Base-by-base conservation (phyloP, 2,329 filamentous ascomycete species). In the Fusarium sp. region DNA sequence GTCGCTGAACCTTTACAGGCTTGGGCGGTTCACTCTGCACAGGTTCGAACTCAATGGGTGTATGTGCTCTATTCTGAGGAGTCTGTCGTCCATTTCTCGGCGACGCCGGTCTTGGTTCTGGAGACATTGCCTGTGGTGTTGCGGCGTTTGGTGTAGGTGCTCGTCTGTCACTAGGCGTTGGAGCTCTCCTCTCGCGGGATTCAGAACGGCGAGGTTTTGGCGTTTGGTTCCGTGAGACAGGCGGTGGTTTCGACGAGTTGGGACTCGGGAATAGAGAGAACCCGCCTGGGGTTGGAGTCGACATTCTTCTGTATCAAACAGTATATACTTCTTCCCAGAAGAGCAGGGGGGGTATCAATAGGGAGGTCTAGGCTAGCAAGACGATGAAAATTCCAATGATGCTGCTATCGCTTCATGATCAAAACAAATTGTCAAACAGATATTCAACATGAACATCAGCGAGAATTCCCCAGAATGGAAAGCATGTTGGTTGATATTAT, bases 191-290 rank as follows among this genome's bases (percentile, higher is more conserved):
- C 62, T 84, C 82, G 1, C 77, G 77, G 16, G 82, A 83, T 61
- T 79, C 81, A 22, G 82, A 83, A 24, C 81, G 81, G 39, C 82
- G 80, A 55, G 79, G 75, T 59, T 80, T 80, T n/a, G 84, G 80
- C 4, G 81, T 81, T 54, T 85, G 84, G 68, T 82, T 86, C 70
- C 85, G 76, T 24, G 72, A 71, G 5, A 71, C 62, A 26, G 77
- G 75, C 51, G 74, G 79, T 12, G 79, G 77, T 35, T 75, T 80
- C n/a, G 81, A 80, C 35, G 78, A 61, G 72, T 79, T 85, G 28
- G 87, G 84, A 72, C 83, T 89, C 33, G 88, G 88, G 75, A 90
- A 90, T 68, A 90, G 84, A 67, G 88, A 90, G 79, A 90, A 89
- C 66, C 86, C 85, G 78, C 85, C 86, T 28, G 83, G 78, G 62